Evolutionary conservation across 495 filamentous ascomycete genomes (phyloP), one percentile per base, ranked within the genome.

Genomic region (Oleoguttula mirabilis): DNA sequence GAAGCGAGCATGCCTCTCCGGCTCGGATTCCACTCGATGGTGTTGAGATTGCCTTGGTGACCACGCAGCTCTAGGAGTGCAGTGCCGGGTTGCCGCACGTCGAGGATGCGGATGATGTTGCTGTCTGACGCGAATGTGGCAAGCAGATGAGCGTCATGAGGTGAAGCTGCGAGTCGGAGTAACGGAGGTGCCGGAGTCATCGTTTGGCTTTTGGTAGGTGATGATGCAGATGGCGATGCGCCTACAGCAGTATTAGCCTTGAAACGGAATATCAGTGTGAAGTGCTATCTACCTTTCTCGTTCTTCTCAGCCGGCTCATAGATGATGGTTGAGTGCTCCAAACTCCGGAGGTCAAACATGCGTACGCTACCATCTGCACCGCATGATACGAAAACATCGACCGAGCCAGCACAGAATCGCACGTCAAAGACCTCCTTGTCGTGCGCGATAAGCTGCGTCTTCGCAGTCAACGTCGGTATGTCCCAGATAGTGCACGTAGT

Each of bases 401-500:
- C 81, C 52, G 84, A 93, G 53, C 92, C 87, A 17, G 87, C 87
- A 63, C 90, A 95, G 62, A 96, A 99, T 10, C 90, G 78, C 24
- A 99, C 90, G 59, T 99, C 90, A 53, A 92, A 99, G 4, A 99
- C 90, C 62, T 99, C 90, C 60, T 95, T 96, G 63, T 99, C 90
- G 55, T 99, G 90, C 19, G 90, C 90, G 61, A 99, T 99, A 11
- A 99, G 65, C 60, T 99, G 90, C 2, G 90, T 99, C 62, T 99
- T 99, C 11, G 90, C 90, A 0, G 90, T 99, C 47, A 99, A 65
- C 3, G 90, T 94, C 2, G 90, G 90, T 21, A 99, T 99, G 55
- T 99, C 90, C 90, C 90, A 99, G 43, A 99, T 96, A n/a, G 90
- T 99, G 64, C 90, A 99, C 1, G 90, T 99, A 0, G 90, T 99